Evolutionary conservation across 345 rosid genomes (phyloP).

Genomic region (Theobroma cacao): DNA sequence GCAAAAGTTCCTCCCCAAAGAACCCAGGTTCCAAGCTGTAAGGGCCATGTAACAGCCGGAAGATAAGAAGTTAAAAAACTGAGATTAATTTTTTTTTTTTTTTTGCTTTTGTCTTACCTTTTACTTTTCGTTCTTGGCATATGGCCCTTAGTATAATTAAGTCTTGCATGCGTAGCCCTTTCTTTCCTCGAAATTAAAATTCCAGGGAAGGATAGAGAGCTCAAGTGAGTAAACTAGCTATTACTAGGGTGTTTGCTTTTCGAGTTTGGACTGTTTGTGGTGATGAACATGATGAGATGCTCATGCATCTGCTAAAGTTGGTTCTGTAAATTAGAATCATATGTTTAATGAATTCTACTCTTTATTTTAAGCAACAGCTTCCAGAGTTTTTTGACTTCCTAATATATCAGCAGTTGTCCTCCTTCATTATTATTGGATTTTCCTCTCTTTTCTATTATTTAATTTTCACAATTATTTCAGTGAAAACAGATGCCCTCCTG

Average conservation of each 20-base stretch:
- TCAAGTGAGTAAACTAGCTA: not conserved
- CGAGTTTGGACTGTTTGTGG: not conserved
- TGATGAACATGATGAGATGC: not conserved
- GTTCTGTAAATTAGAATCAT: not conserved
- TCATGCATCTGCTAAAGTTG: not conserved
- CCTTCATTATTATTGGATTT: not conserved
- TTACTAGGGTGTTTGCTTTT: not conserved
- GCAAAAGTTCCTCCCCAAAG: constrained; percentile 89
- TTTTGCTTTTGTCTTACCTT: not conserved
- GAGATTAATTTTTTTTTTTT: not conserved
- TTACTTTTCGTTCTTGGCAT: not conserved
- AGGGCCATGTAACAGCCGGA: constrained; percentile 36
- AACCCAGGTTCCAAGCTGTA: constrained; percentile 80
- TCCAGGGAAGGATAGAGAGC: constrained; percentile 24
- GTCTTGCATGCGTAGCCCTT: constrained; percentile 9
- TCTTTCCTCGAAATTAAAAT: constrained; percentile 11
- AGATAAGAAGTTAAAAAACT: not conserved
- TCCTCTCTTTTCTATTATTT: not conserved
- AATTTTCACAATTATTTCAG: not conserved
- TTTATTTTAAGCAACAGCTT: not conserved
- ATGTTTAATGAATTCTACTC: not conserved
- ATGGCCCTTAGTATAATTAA: not conserved
- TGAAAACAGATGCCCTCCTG: not conserved
- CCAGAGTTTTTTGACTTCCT: not conserved
- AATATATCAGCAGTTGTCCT: not conserved